Base-by-base conservation (phyloP, 192 early-diverging fungal species). In the Coemansia sp. region DNA sequence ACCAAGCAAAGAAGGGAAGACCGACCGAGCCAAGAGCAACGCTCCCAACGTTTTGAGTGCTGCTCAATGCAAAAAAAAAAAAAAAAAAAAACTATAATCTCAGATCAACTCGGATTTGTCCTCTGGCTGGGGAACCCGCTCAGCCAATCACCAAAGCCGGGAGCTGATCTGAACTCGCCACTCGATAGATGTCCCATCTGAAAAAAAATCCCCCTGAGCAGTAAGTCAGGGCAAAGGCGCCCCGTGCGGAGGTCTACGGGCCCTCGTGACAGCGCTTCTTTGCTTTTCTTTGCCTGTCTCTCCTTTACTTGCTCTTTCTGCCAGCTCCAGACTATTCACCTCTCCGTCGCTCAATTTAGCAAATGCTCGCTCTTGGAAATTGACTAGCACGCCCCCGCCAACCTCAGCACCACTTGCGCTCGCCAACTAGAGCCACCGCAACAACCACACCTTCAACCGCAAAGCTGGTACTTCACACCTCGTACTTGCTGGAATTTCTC, bases 341-440 rank as follows among this genome's bases (percentile, higher is more conserved):
- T 11, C 20, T 13, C 26, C 9, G 45, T 59, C 31, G 31, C 31
- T 31, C 31, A 31, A 31, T 33, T 55, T 21, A 28, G 35, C 67
- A 65, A 73, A 72, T 73, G 67, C 35, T 23, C 67, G 12, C 21
- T 38, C 43, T 52, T 43, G 23, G 59, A 61, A 37, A 69, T 66
- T 78, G 76, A 78, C 76, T 78, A 78, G 21, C 58, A 69, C 67
- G 70, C 70, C 55, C 66, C 57, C 62, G 35, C 31, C 55, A 33
- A 14, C 59, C 18, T 59, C 42, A 21, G 35, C 36, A 36, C 13
- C 48, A 26, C 52, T 38, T 42, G 23, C 47, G 16, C 60, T n/a
- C 25, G 18, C 60, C 38, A 61, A 14, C 58, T 50, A 60, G 18
- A 3, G 31, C 41, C 2, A 55, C 36, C 42, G 6, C 41, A 50